Conservation (phyloP, 345 rosid genomes). For the Lepidium sativum region DNA sequence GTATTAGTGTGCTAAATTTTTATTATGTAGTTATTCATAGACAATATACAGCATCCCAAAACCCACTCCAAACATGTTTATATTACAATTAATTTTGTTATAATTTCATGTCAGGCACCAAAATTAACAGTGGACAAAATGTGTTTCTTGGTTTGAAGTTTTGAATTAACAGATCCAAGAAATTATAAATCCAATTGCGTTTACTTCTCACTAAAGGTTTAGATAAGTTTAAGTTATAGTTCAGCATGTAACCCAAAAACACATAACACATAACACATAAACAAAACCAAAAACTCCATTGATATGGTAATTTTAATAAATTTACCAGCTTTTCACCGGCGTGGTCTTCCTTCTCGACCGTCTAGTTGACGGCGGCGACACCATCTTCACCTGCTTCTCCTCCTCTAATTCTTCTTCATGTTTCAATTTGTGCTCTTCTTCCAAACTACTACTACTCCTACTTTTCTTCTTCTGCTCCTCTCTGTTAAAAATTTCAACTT, state of each 20-base stretch:
- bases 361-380: slow-evolving; percentile 33
- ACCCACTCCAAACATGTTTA: neutral
- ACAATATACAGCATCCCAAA: slow-evolving; percentile 13
- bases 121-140: neutral
- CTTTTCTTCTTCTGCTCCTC: slow-evolving; percentile 22
- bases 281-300: neutral
- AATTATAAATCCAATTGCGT: neutral
- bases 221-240: slow-evolving; percentile 3
- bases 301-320: slow-evolving; percentile 1
- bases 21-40: no score
- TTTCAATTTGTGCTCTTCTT: slow-evolving; percentile 10
- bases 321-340: slow-evolving; percentile 86
- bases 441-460: slow-evolving; percentile 11
- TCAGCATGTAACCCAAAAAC: slow-evolving; percentile 5
- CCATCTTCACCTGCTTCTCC: slow-evolving; percentile 16
- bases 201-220: no score
- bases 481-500: slow-evolving; percentile 8
- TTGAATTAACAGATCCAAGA: neutral
- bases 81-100: no score
- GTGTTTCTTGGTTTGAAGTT: slow-evolving; percentile 8
- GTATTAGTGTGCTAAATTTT: no score
- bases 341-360: slow-evolving; percentile 67
- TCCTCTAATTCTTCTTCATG: slow-evolving; percentile 3
- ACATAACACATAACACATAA: no score
- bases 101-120: no score